Evolutionary conservation across 768 basidiomycete species (phyloP).

Genomic region (Coprinopsis strossmayeri): DNA sequence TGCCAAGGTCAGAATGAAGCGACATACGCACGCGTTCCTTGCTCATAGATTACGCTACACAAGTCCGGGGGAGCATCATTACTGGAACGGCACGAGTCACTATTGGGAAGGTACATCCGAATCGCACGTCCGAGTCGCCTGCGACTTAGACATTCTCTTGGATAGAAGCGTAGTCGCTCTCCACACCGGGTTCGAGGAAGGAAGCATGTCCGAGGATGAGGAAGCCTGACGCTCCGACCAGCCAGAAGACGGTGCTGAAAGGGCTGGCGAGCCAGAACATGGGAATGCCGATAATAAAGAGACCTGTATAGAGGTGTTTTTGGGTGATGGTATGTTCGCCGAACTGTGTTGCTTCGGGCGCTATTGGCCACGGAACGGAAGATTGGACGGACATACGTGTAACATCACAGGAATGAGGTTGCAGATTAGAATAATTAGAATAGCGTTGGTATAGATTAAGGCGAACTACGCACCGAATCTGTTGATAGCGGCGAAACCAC

Average conservation of each 20-base stretch:
- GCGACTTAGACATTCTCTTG: constrained; percentile 52
- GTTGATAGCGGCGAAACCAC: constrained; percentile 88
- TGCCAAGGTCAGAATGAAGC: too few species aligned
- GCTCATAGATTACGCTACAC: too few species aligned
- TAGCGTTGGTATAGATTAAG: background rate
- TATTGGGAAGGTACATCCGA: too few species aligned
- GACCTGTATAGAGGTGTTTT: constrained; percentile 78
- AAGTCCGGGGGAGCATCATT: too few species aligned
- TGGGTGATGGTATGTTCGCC: constrained; percentile 82
- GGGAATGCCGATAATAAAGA: constrained; percentile 90
- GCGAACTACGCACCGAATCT: constrained; percentile 60
- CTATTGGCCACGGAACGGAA: constrained; percentile 30
- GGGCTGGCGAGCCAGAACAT: constrained; percentile 77
- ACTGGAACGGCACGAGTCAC: too few species aligned
- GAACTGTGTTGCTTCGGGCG: constrained; percentile 78
- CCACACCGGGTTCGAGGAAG: constrained; percentile 89
- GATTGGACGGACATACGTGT: background rate
- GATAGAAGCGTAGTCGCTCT: constrained; percentile 86
- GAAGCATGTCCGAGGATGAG: constrained; percentile 84
- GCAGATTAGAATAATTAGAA: background rate
- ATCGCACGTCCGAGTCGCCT: too few species aligned
- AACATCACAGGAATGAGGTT: background rate
- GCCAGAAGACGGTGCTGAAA: constrained; percentile 86
- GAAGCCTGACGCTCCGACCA: constrained; percentile 81
- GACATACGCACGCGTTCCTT: too few species aligned